Percentiles rank a stretch among this genome's conserved stretches.
These are phyloP conservation scores for Podospora didyma DNA, from an alignment of 495 filamentous ascomycete species.

Conservation along the genomic window DNA sequence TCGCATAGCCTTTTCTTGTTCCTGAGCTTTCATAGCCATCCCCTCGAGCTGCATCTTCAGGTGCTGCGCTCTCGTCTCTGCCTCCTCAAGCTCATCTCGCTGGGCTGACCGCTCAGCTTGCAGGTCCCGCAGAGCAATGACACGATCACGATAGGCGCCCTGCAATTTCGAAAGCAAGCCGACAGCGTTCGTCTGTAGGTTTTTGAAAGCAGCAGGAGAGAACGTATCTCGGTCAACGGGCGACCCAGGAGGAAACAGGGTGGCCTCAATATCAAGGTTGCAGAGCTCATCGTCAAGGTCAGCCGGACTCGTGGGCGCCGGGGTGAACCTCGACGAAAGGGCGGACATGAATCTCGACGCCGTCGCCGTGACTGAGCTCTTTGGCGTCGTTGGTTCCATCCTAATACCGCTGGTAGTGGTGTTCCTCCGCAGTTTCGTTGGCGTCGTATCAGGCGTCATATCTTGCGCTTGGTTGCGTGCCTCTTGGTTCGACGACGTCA, in stretches of 20 bases:
- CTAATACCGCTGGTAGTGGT: slow-evolving; percentile 3
- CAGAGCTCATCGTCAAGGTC: slow-evolving; percentile 56
- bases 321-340: slow-evolving; percentile 37
- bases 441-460: slow-evolving; percentile 25
- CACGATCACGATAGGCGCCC: slow-evolving; percentile 63
- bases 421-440: slow-evolving; percentile 24
- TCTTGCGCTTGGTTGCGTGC: slow-evolving; percentile 5
- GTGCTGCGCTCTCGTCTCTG: slow-evolving; percentile 60
- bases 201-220: slow-evolving; percentile 65
- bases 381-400: slow-evolving; percentile 26
- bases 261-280: slow-evolving; percentile 58
- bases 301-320: slow-evolving; percentile 19
- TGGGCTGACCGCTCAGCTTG: slow-evolving; percentile 60
- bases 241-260: slow-evolving; percentile 51
- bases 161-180: slow-evolving; percentile 63
- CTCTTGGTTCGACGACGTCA: slow-evolving; percentile 6
- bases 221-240: slow-evolving; percentile 46
- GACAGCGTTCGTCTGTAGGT: slow-evolving; percentile 64
- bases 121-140: slow-evolving; percentile 54
- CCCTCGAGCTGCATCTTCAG: slow-evolving; percentile 73
- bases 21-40: slow-evolving; percentile 62
- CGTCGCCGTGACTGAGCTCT: slow-evolving; percentile 25
- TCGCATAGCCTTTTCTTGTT: slow-evolving; percentile 63
- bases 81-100: slow-evolving; percentile 69
- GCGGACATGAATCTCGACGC: slow-evolving; percentile 44